These are phyloP conservation scores for Alternaria hordeiaustralica DNA, from an alignment of 2,329 filamentous ascomycete genomes.

Conservation along the genomic window DNA sequence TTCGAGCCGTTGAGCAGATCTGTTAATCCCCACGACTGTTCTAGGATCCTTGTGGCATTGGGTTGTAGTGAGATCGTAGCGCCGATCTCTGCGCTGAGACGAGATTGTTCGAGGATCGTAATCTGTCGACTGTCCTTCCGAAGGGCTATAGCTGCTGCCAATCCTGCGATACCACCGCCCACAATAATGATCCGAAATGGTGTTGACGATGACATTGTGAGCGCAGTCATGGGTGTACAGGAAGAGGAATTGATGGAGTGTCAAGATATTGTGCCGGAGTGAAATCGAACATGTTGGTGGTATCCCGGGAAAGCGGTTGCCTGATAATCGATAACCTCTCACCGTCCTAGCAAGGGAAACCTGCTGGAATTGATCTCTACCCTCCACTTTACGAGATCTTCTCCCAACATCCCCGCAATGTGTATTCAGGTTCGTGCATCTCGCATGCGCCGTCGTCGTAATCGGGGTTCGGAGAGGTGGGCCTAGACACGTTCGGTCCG, in stretches of 20 bases:
- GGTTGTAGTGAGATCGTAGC: conserved; percentile 53
- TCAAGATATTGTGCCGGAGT: neutral
- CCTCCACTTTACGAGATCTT: conserved; percentile 3
- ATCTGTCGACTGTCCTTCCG: conserved; percentile 43
- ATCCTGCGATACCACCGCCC: conserved; percentile 33
- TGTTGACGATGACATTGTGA: conserved; percentile 18
- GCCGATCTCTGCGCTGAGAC: conserved; percentile 47
- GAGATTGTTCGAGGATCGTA: conserved; percentile 43
- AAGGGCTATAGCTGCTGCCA: conserved; percentile 45
- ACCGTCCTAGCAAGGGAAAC: neutral
- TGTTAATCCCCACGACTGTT: conserved; percentile 38
- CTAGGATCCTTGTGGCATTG: conserved; percentile 49
- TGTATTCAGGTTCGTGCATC: neutral
- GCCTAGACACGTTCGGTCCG: neutral
- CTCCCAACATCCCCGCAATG: neutral
- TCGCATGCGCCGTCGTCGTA: neutral
- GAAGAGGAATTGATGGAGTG: neutral
- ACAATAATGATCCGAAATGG: conserved; percentile 43
- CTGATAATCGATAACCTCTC: neutral
- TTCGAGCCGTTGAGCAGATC: conserved; percentile 34
- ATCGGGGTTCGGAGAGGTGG: neutral
- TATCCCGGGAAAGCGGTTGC: neutral
- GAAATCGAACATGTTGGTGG: neutral
- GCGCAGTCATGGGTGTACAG: neutral
- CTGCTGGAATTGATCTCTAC: neutral